Evolutionary conservation across 495 filamentous ascomycete genomes (phyloP), one percentile per base, ranked within the genome.

Genomic region (Penicillium canariense): DNA sequence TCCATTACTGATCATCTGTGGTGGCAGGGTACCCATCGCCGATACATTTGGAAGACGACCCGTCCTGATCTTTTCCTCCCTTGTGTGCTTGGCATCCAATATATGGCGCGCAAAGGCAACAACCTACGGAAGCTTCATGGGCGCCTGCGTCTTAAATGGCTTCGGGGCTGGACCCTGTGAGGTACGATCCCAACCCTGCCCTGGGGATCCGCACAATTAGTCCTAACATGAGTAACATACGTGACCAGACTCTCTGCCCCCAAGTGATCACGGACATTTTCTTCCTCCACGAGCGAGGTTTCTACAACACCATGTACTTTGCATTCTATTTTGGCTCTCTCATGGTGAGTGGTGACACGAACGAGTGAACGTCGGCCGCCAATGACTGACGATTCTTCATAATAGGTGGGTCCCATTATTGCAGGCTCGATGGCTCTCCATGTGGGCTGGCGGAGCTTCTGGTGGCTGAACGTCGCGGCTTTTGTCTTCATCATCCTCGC

Each of bases 291-390:
- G 83, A 87, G 57, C 74, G 85, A 39, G 84, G 84, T 22, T 79
- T 80, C 34, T 83, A 84, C 60, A 84, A 87, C 52, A 86, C 84
- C 0, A 70, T 86, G 11, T 87, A 87, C 63, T 87, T 83, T 67
- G 83, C 79, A 15, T 73, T 66, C 26, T 77, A 74, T 40, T 75
- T 75, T 50, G 72, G 74, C 5, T 68, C 74, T 30, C 58, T 77
- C 1, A 74, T 71, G 72, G 73, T 68, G 55, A 46, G 60, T 35
- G 1, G 6, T 9, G 14, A 28, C 14, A 5, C 9, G 0, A 15
- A 15, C 2, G 20, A 18, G 9, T 30, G 2, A 17, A 30, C 8
- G n/a, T 25, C 15, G 6, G 11, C 12, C 6, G 25, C 3, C 3
- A 20, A 10, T 7, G 2, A 23, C 36, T 50, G 39, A 57, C 10